phyloP scores from a whole-genome alignment of 1,139 yeast genomes.

The Nakaseomyces nivariensis region DNA sequence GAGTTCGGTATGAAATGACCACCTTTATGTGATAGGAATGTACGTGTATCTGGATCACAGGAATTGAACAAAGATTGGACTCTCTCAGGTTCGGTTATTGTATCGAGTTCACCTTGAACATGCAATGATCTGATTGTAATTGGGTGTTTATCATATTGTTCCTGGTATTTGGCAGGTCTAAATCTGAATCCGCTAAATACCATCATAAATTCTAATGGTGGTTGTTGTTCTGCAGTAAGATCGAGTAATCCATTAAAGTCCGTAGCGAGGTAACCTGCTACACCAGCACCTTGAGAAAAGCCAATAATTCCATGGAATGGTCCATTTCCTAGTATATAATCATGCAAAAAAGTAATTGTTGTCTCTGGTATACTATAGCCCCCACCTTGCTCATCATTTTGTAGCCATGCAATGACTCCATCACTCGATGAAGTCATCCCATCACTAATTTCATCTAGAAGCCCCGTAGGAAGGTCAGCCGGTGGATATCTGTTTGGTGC shows the following conservation, averaged over 20 bases:
- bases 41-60: slow-evolving; percentile 39
- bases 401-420: slow-evolving; percentile 28
- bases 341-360: slow-evolving; percentile 19
- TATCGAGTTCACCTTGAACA: slow-evolving; percentile 78
- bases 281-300: slow-evolving; percentile 88
- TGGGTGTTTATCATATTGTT: slow-evolving; percentile 35
- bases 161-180: slow-evolving; percentile 43
- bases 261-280: slow-evolving; percentile 51
- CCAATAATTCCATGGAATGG: slow-evolving; percentile 85
- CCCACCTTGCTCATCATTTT: slow-evolving; percentile 17
- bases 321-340: slow-evolving; percentile 40
- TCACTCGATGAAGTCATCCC: slow-evolving; percentile 5
- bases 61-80: slow-evolving; percentile 48
- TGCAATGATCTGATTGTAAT: slow-evolving; percentile 57
- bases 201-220: slow-evolving; percentile 56
- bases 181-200: slow-evolving; percentile 71
- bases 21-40: slow-evolving; percentile 62
- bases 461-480: slow-evolving; percentile 22
- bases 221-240: slow-evolving; percentile 28
- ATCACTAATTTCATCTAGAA: slow-evolving; percentile 10
- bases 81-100: slow-evolving; percentile 73
- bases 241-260: slow-evolving; percentile 31
- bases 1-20: slow-evolving; percentile 82
- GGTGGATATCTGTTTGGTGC: slow-evolving; percentile 42
- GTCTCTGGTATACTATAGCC: slow-evolving; percentile 19